These are phyloP conservation scores for Hanseniaspora jakobsenii DNA, from an alignment of 805 yeast species.

Conservation along the genomic window DNA sequence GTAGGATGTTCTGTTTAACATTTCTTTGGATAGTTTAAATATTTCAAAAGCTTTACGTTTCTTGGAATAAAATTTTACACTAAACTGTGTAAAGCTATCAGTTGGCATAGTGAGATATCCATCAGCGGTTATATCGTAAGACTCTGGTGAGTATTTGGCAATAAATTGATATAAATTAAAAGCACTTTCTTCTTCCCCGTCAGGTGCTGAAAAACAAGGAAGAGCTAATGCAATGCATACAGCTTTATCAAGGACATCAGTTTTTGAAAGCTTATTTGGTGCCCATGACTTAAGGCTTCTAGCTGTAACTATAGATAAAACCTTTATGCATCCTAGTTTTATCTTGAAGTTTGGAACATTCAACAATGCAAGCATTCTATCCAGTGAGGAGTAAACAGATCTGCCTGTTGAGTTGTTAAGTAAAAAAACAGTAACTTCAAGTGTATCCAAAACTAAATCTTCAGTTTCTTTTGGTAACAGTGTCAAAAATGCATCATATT, in stretches of 20 bases:
- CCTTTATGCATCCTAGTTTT: conserved; percentile 48
- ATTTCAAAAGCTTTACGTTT: conserved; percentile 7
- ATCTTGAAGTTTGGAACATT: conserved; percentile 50
- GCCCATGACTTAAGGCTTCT: conserved; percentile 33
- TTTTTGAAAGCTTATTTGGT: conserved; percentile 2
- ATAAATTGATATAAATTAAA: conserved; percentile 30
- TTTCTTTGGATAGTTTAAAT: conserved; percentile 10
- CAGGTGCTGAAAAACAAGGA: conserved; percentile 24
- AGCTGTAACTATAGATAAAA: conserved; percentile 48
- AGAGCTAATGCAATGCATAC: conserved; percentile 37
- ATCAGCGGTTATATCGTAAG: conserved; percentile 1
- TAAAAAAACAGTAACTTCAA: conserved; percentile 50
- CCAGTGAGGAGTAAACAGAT: conserved; percentile 54
- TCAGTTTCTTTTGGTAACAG: conserved; percentile 39
- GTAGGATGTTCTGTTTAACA: conserved; percentile 16
- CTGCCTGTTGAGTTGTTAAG: conserved; percentile 60
- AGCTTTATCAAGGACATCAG: conserved; percentile 32
- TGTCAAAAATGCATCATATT: conserved; percentile 29
- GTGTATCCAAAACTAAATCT: conserved; percentile 36
- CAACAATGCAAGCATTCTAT: conserved; percentile 46
- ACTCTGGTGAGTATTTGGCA: conserved; percentile 5
- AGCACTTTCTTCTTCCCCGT: conserved; percentile 30
- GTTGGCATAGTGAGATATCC: not conserved
- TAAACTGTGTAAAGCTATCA: conserved; percentile 37
- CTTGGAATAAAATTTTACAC: conserved; percentile 41